A percentile compares a stretch with the other conserved stretches of the same genome.
phyloP scores from a whole-genome alignment of 768 basidiomycete species.

The Suillus luteus region DNA sequence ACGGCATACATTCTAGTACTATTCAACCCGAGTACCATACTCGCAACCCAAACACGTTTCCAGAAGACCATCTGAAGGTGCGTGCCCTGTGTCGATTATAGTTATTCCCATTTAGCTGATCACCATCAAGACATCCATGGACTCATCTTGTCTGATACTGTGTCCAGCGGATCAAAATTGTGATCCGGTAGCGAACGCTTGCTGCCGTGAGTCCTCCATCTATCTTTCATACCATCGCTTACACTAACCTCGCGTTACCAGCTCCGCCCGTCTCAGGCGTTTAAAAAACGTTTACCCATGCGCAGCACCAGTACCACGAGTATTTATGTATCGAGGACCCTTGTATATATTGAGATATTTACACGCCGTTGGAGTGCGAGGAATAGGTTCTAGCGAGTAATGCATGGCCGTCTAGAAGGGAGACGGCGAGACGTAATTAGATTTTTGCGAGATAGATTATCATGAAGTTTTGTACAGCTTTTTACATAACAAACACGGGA shows the following conservation, averaged over 20 bases:
- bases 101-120: slow-evolving; percentile 13
- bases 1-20: slow-evolving; percentile 93
- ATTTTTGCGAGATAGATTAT: background rate
- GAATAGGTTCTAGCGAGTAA: background rate
- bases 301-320: slow-evolving; percentile 23
- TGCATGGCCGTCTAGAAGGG: background rate
- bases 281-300: slow-evolving; percentile 39
- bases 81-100: slow-evolving; percentile 15
- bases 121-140: slow-evolving; percentile 43
- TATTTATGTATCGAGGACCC: slow-evolving; percentile 6
- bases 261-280: slow-evolving; percentile 51
- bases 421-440: background rate
- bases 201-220: slow-evolving; percentile 66
- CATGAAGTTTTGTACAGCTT: background rate
- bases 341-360: background rate
- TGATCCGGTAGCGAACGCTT: slow-evolving; percentile 68
- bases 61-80: slow-evolving; percentile 55
- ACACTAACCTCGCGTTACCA: slow-evolving; percentile 23
- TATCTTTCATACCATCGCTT: slow-evolving; percentile 2
- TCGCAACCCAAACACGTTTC: slow-evolving; percentile 33
- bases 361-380: background rate
- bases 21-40: slow-evolving; percentile 87
- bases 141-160: slow-evolving; percentile 67
- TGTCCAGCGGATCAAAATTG: slow-evolving; percentile 74
- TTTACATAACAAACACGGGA: slow-evolving; percentile 55